Percentiles rank a stretch among this genome's conserved stretches.
Conservation (phyloP, 768 basidiomycete species). For the Russula ochroleuca region DNA sequence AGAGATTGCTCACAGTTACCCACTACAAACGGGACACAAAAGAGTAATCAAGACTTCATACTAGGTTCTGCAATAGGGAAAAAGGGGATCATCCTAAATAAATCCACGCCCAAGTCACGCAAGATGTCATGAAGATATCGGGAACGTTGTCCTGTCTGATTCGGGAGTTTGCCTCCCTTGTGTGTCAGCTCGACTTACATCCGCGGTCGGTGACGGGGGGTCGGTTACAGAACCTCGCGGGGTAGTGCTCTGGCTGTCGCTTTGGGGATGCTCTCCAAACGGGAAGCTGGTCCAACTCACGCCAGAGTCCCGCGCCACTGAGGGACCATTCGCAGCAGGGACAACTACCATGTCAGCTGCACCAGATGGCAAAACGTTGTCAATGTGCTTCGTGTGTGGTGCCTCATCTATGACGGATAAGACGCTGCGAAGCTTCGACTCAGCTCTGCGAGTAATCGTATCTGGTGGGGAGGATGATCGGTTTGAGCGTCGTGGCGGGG, state of each 20-base stretch:
- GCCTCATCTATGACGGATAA: constrained; percentile 68
- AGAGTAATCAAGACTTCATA: constrained; percentile 11
- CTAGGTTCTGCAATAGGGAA: constrained; percentile 1
- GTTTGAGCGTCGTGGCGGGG: constrained; percentile 36
- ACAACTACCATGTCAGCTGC: not conserved
- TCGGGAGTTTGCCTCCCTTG: constrained; percentile 34
- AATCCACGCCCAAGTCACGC: not conserved
- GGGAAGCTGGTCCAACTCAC: constrained; percentile 40
- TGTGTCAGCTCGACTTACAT: constrained; percentile 26
- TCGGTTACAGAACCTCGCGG: constrained; percentile 42
- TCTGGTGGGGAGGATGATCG: constrained; percentile 23
- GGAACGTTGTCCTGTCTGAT: constrained; percentile 33
- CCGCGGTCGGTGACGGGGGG: constrained; percentile 28
- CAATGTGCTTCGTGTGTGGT: constrained; percentile 34
- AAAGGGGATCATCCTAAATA: constrained; percentile 1
- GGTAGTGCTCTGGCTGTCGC: constrained; percentile 40
- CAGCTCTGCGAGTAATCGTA: constrained; percentile 35
- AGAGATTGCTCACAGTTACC: constrained; percentile 10
- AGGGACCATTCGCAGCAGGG: constrained; percentile 4
- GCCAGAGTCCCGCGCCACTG: constrained; percentile 32
- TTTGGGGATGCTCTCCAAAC: constrained; percentile 40
- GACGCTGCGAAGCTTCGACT: constrained; percentile 66
- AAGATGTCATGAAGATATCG: constrained; percentile 29
- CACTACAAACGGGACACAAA: constrained; percentile 8
- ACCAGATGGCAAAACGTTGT: not conserved